These are phyloP conservation scores for Amphibolis antarctica DNA, from an alignment of 106 monocot species.

Conservation along the genomic window DNA sequence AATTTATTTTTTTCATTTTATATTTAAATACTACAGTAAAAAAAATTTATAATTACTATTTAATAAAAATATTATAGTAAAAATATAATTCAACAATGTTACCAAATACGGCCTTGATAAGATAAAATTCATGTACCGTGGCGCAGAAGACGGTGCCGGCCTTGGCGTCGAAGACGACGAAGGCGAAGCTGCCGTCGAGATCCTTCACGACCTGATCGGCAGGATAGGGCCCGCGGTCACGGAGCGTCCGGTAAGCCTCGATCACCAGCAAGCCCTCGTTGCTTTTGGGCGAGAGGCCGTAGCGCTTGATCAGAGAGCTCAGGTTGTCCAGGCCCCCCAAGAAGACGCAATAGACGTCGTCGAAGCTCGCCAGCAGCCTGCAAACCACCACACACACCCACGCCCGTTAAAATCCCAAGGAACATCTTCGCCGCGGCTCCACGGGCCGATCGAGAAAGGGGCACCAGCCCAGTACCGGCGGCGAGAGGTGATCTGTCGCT, in stretches of 20 bases:
- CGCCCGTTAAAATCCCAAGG: background rate
- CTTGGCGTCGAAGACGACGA: slow-evolving; percentile 66
- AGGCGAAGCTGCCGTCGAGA: slow-evolving; percentile 64
- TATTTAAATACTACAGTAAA: too few relatives aligned
- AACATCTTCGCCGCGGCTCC: background rate
- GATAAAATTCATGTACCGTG: too few relatives aligned
- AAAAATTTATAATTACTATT: too few relatives aligned
- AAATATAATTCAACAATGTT: too few relatives aligned
- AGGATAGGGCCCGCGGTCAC: slow-evolving; percentile 91
- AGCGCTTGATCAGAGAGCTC: slow-evolving; percentile 66
- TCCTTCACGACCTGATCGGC: slow-evolving; percentile 94
- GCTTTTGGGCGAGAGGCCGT: slow-evolving; percentile 55
- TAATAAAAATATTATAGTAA: too few relatives aligned
- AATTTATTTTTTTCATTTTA: too few relatives aligned
- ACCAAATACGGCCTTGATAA: too few relatives aligned
- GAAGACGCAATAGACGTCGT: slow-evolving; percentile 72
- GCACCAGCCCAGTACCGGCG: slow-evolving; percentile 21
- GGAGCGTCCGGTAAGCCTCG: slow-evolving; percentile 92
- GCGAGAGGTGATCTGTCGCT: slow-evolving; percentile 5
- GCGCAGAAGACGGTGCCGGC: slow-evolving; percentile 60
- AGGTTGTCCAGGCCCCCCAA: slow-evolving; percentile 65
- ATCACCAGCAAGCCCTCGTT: slow-evolving; percentile 78
- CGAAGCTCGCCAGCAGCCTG: slow-evolving; percentile 72
- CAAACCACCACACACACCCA: background rate
- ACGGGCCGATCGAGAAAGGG: background rate